Base-by-base conservation (phyloP, 2,329 filamentous ascomycete genomes). In the Venturiaceae sp. region DNA sequence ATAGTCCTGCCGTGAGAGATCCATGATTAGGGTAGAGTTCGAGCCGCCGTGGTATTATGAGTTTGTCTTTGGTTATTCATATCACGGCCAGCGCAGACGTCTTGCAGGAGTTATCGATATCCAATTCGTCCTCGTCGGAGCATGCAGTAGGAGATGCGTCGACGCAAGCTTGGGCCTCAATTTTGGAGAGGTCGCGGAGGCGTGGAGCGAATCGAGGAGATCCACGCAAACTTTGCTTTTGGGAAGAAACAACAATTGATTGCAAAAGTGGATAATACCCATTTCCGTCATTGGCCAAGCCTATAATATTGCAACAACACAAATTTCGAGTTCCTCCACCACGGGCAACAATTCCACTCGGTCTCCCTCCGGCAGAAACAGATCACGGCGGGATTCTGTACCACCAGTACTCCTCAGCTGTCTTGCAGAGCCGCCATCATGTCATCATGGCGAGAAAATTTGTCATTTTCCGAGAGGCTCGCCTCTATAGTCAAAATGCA, bases 1-100 rank as follows among this genome's bases (percentile, higher is more conserved):
- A 80, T 97, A 97, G 75, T 96, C 92, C 74, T 88, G 81, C 75
- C 91, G 84, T 71, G 88, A 86, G 69, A 92, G 82, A 68, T 86
- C 86, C 71, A 75, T 75, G 63, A 64, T 64, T 14, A 23, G 11
- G 16, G 28, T 33, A 28, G 13, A 11, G 32, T 34, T 30, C 3
- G 47, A 9, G 26, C 14, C 47, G 32, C 23, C 21, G 16, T 36
- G 14, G 53, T 26, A 34, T 7, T 34, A 3, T 13, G 32, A 23
- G 19, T 13, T 7, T 41, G 13, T 11, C n/a, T 13, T 30, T 26
- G 32, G 23, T 30, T 34, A 30, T 57, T 23, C 28, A 57, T 21
- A 30, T 46, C n/a, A 46, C 33, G 54, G 32, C 30, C 52, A 54
- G 52, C 30, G 52, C 52, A 54, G 52, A 19, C 33, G 14, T 53